Conservation (phyloP, 495 filamentous ascomycete species). For the Aspergillus olivimuriae region DNA sequence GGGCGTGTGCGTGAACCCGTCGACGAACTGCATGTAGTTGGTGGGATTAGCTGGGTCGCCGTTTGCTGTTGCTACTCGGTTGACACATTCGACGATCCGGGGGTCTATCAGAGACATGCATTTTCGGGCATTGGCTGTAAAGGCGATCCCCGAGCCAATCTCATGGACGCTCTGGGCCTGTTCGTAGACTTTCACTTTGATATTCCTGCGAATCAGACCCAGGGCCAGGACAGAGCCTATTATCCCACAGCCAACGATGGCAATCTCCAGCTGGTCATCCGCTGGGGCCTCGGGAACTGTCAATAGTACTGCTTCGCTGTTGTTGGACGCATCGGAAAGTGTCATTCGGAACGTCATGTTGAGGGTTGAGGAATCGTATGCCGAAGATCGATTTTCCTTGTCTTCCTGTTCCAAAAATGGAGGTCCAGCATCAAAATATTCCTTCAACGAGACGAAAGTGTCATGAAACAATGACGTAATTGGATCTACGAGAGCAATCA, state of each 20-base stretch:
- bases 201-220: slow-evolving; percentile 27
- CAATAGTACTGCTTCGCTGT: no score
- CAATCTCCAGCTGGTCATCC: slow-evolving; percentile 17
- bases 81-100: slow-evolving; percentile 12
- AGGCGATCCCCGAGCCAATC: slow-evolving; percentile 41
- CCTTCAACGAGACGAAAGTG: no score
- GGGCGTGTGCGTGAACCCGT: slow-evolving; percentile 26
- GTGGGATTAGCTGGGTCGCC: slow-evolving; percentile 12
- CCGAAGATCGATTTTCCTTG: no score
- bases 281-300: no score
- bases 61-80: slow-evolving; percentile 13
- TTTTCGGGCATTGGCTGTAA: slow-evolving; percentile 27
- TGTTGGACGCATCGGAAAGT: no score
- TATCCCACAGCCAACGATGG: slow-evolving; percentile 42
- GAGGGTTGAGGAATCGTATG: no score
- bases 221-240: slow-evolving; percentile 32
- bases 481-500: no score
- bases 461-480: no score
- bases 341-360: no score
- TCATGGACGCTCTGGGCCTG: slow-evolving; percentile 27
- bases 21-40: slow-evolving; percentile 26
- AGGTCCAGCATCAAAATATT: no score
- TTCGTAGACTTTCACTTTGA: slow-evolving; percentile 38
- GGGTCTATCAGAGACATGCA: slow-evolving; percentile 22
- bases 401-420: no score